Base-by-base conservation (phyloP, 1,284 basidiomycete genomes). In the Coniophora puteana region DNA sequence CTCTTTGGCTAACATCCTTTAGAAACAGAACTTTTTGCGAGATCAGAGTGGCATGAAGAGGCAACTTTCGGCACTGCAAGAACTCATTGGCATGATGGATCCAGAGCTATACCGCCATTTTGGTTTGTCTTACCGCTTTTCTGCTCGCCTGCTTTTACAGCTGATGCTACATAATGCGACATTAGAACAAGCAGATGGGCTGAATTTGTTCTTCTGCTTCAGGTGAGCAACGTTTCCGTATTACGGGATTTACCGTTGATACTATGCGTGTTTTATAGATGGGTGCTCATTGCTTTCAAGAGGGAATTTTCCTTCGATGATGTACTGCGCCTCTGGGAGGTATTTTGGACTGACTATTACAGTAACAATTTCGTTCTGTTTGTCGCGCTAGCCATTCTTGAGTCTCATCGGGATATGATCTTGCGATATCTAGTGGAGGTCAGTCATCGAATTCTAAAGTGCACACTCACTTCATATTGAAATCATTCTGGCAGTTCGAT, bases 181-280 rank as follows among this genome's bases (percentile, higher is more conserved):
- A n/a, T n/a, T n/a, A n/a, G 93, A 98, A 61, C 88, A 88, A 65
- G 85, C 84, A 0, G 93, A 94, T 46, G 86, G 81, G 2, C 72
- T 99, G 45, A 97, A 99, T 62, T 66, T 99, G 23, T 99, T 99
- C 73, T 98, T 98, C 74, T 96, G 93, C 63, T 99, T 96, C 78
- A 80, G 94, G 74, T 94, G 71, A 53, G 69, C 45, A 43, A 24
- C 33, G 31, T 23, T 12, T 24, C 40, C 21, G 20, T 36, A n/a
- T 18, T 34, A 4, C 8, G 8, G 4, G 13, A n/a, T 21, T 38
- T 40, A 7, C 18, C 18, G 13, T 38, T n/a, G 23, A 43, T 16
- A 13, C 27, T 10, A 23, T 34, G 23, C 27, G 17, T 35, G 24
- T 54, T 4, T 46, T 40, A 34, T 41, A 83, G 89, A 39, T 93